A percentile compares a stretch with the other conserved stretches of the same genome.
Evolutionary conservation across 768 basidiomycete genomes (phyloP).

Genomic region (Serendipita vermifera): DNA sequence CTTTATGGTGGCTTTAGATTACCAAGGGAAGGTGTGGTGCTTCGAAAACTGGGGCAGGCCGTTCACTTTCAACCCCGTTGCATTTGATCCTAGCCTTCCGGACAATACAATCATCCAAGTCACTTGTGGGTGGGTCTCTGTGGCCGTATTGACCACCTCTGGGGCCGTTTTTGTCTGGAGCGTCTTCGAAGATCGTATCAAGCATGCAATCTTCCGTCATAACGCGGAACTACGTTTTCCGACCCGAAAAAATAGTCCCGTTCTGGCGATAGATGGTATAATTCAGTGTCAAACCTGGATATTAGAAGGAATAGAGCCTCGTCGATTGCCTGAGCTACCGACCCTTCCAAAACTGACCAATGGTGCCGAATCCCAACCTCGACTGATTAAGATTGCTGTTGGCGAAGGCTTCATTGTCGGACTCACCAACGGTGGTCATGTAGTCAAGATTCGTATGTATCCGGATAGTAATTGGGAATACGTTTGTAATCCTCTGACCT

Average conservation of each 20-base stretch:
- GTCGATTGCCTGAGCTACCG: slow-evolving; percentile 46
- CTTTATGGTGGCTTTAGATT: slow-evolving; percentile 55
- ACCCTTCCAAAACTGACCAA: too few relatives aligned
- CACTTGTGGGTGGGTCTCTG: slow-evolving; percentile 71
- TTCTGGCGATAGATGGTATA: slow-evolving; percentile 27
- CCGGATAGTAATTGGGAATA: slow-evolving; percentile 26
- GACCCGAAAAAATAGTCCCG: slow-evolving; percentile 26
- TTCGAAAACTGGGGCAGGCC: slow-evolving; percentile 70
- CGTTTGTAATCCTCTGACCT: slow-evolving; percentile 16
- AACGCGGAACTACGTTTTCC: slow-evolving; percentile 36
- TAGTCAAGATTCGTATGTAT: slow-evolving; percentile 47
- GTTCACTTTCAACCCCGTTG: slow-evolving; percentile 38
- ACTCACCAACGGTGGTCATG: slow-evolving; percentile 66
- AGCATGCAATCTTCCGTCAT: slow-evolving; percentile 26
- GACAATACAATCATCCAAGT: slow-evolving; percentile 37
- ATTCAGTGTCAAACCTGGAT: slow-evolving; percentile 55
- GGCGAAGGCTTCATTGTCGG: slow-evolving; percentile 62
- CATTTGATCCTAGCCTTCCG: slow-evolving; percentile 30
- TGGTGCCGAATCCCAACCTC: slow-evolving; percentile 22
- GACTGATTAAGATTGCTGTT: slow-evolving; percentile 69
- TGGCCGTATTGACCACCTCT: slow-evolving; percentile 53
- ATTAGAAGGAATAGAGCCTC: slow-evolving; percentile 39
- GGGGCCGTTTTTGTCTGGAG: slow-evolving; percentile 68
- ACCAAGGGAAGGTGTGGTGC: slow-evolving; percentile 49
- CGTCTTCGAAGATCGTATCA: slow-evolving; percentile 41